Evolutionary conservation across 768 basidiomycete genomes (phyloP).

Genomic region (Lentinula raphanica): DNA sequence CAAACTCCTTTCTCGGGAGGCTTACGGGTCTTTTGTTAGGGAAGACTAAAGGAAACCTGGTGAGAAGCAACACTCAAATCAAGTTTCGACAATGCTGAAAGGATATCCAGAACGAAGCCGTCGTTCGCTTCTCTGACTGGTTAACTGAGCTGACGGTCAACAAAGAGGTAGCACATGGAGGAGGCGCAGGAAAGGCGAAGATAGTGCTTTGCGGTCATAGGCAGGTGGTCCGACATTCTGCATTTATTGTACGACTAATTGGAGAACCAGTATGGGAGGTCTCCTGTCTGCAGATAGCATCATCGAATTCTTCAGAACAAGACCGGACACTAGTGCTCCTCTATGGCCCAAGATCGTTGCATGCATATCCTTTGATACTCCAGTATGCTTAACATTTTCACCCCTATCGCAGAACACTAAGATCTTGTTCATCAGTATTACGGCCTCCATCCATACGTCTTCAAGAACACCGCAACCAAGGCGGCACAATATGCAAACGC

Average conservation of each 20-base stretch:
- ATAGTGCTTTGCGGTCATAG: slow-evolving; percentile 90
- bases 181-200: slow-evolving; percentile 74
- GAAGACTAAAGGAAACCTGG: slow-evolving; percentile 87
- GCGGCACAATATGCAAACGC: slow-evolving; percentile 64
- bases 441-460: slow-evolving; percentile 79
- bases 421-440: slow-evolving; percentile 59
- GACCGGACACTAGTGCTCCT: slow-evolving; percentile 59
- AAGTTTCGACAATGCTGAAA: no score
- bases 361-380: slow-evolving; percentile 85
- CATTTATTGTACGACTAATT: neutral
- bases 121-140: slow-evolving; percentile 88
- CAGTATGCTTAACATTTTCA: slow-evolving; percentile 45
- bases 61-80: slow-evolving; percentile 41
- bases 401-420: neutral
- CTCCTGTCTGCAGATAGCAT: slow-evolving; percentile 82
- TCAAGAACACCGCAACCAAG: slow-evolving; percentile 79
- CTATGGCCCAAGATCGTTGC: slow-evolving; percentile 89
- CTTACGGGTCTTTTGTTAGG: neutral
- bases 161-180: slow-evolving; percentile 69
- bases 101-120: slow-evolving; percentile 60
- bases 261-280: slow-evolving; percentile 78
- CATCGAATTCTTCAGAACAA: slow-evolving; percentile 61
- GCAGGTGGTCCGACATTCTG: slow-evolving; percentile 28
- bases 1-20: neutral
- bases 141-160: slow-evolving; percentile 84